Evolutionary conservation across 2,329 filamentous ascomycete species (phyloP), one percentile per base, ranked within the genome.

Genomic region (Arthrobotrys musiformis): DNA sequence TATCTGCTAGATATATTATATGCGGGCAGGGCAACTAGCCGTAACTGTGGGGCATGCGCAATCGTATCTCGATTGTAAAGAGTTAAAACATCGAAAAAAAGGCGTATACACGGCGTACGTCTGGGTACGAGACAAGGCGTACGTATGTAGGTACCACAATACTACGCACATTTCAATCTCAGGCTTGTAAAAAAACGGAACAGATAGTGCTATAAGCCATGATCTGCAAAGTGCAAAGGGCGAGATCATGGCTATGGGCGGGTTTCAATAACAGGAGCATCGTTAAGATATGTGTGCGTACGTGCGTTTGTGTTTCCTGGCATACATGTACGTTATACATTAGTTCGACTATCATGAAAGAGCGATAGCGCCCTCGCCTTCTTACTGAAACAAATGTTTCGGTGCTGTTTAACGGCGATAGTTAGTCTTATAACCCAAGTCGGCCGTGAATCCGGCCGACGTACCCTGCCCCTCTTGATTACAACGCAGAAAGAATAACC

Each of bases 351-450:
- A n/a, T n/a, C n/a, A n/a, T n/a, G n/a, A n/a, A n/a, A 22, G 40
- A 40, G 54, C 54, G 19, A n/a, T n/a, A n/a, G 58, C 60, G 24
- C 40, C n/a, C 33, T 52, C 48, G 67, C 24, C 44, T 46, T 35
- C 44, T 48, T 24, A 52, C 56, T 76, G 72, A 70, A 76, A 76
- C 72, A 74, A 50, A 66, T 64, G 63, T 76, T 76, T 76, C 58
- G 64, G 72, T 76, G 19, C 11, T 26, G 2, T 64, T 64, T 72
- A 72, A 37, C 17, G 19, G 44, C 37, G 17, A 30, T 64, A 7
- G 19, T 42, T n/a, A n/a, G n/a, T n/a, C n/a, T 22, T 72, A 64
- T 64, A 58, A 64, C 62, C n/a, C 70, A 75, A 75, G 62, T 61
- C 33, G 15, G 13, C 50, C 26, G 40, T 37, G 37, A 50, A 35